Base-by-base conservation (phyloP, 805 yeast species). In the Lipomyces starkeyi region DNA sequence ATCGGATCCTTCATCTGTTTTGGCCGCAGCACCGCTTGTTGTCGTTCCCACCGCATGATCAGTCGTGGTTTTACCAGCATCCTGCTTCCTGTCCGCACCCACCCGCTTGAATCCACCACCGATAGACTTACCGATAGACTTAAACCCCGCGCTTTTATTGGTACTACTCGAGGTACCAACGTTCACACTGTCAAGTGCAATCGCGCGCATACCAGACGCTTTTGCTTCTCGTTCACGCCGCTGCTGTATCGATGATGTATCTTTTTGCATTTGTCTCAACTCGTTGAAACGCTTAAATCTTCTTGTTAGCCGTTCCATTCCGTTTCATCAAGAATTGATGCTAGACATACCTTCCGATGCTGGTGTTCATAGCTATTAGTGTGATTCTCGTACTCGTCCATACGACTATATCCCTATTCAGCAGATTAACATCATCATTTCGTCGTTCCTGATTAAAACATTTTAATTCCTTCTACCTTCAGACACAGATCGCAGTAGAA, bases 341-440 rank as follows among this genome's bases (percentile, higher is more conserved):
- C 3, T 6, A 7, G 17, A 49, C 35, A 25, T 27, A 67, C 70
- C 63, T 69, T 70, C 29, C 63, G 62, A 47, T 71, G 73, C 55
- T 67, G 68, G 52, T 71, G 73, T 47, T 71, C 73, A 64, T 71
- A 71, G 55, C 71, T 65, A 34, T 60, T 56, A 3, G 62, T 67
- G 57, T 71, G 73, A 29, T 60, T 70, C 17, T 71, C 73, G 47
- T 67, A 71, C 61, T 71, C 73, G 58, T 67, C 67, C 71, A 64
- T 67, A 1, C 73, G 61, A 27, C 72, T 65, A 55, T 71, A 71
- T 27, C 73, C 72, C 72, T 69, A 27, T 8, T 4, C n/a, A 13
- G 3, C 17, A 17, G 35, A 25, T 11, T 9, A 40, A 14, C 4
- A 49, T 25, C 53, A 62, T 57, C 29, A 20, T 11, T 57, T 55